A percentile compares a stretch with the other conserved stretches of the same genome.
Evolutionary conservation across 768 basidiomycete genomes (phyloP).

Genomic region (Imleria badia): DNA sequence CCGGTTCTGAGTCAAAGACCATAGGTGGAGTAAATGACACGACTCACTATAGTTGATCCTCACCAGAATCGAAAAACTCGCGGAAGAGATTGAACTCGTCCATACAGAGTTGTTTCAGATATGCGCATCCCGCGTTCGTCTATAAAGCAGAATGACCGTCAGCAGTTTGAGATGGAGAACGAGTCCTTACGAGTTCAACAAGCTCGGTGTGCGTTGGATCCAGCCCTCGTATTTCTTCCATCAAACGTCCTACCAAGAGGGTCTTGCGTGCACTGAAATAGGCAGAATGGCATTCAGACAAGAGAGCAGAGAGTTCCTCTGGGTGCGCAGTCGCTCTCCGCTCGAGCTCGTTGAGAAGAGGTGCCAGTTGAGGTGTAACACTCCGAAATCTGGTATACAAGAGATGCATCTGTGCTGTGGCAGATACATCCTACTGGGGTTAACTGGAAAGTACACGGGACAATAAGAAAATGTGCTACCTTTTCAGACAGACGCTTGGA

Average conservation of each 20-base stretch:
- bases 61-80: conserved; percentile 85
- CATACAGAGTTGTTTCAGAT: conserved; percentile 86
- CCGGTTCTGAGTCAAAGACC: conserved; percentile 6
- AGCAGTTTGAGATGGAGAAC: not conserved
- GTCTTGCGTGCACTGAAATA: conserved; percentile 76
- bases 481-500: conserved; percentile 73
- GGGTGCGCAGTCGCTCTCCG: conserved; percentile 72
- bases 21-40: not conserved
- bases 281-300: conserved; percentile 84
- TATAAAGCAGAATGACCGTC: conserved; percentile 28
- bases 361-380: conserved; percentile 67
- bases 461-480: conserved; percentile 36
- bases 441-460: not conserved
- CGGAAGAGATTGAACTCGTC: conserved; percentile 88
- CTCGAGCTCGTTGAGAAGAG: conserved; percentile 84
- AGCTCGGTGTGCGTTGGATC: conserved; percentile 80
- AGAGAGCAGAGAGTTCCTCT: conserved; percentile 76
- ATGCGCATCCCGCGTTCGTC: conserved; percentile 91
- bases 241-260: conserved; percentile 70
- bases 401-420: conserved; percentile 78
- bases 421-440: conserved; percentile 62
- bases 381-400: conserved; percentile 87
- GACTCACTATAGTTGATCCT: conserved; percentile 67
- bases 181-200: conserved; percentile 75
- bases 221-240: conserved; percentile 79